Percentiles rank a stretch among this genome's conserved stretches.
These are phyloP conservation scores for Colletotrichum zoysiae DNA, from an alignment of 2,329 filamentous ascomycete genomes.

Conservation along the genomic window DNA sequence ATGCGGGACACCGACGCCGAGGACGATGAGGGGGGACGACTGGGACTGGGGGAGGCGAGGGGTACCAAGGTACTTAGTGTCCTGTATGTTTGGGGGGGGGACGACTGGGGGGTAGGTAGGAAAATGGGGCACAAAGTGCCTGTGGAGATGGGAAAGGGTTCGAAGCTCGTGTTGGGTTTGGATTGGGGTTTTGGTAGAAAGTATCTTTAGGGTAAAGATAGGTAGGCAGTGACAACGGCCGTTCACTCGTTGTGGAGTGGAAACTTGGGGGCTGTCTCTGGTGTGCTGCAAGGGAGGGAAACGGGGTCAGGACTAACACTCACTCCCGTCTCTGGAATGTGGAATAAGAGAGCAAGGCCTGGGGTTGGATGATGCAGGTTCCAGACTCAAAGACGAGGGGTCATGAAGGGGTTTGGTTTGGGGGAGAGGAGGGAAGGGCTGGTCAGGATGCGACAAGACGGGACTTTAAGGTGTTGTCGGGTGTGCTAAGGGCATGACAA, in stretches of 20 bases:
- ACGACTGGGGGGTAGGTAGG: slow-evolving; percentile 16
- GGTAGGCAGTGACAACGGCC: slow-evolving; percentile 1
- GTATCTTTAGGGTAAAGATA: neutral
- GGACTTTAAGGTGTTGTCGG: slow-evolving; percentile 21
- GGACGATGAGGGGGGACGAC: slow-evolving; percentile 17
- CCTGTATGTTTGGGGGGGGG: neutral
- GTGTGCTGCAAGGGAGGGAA: slow-evolving; percentile 18
- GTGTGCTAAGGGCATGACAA: slow-evolving; percentile 28
- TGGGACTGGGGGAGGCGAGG: slow-evolving; percentile 5
- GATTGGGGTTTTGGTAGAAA: slow-evolving; percentile 2
- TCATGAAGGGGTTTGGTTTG: slow-evolving; percentile 6
- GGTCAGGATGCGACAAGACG: slow-evolving; percentile 34
- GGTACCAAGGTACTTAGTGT: slow-evolving; percentile 22
- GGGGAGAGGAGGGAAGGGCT: slow-evolving; percentile 16
- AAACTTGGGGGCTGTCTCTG: slow-evolving; percentile 6
- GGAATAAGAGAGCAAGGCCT: neutral
- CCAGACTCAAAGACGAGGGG: slow-evolving; percentile 17
- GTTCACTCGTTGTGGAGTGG: neutral
- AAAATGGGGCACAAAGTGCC: slow-evolving; percentile 7
- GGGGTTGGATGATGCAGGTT: neutral
- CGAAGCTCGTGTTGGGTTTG: slow-evolving; percentile 5
- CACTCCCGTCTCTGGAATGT: slow-evolving; percentile 2
- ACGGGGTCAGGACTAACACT: neutral
- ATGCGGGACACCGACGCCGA: slow-evolving; percentile 36
- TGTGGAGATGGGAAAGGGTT: slow-evolving; percentile 9